phyloP scores from a whole-genome alignment of 2,329 filamentous ascomycete species.

The Epichloe sibirici region DNA sequence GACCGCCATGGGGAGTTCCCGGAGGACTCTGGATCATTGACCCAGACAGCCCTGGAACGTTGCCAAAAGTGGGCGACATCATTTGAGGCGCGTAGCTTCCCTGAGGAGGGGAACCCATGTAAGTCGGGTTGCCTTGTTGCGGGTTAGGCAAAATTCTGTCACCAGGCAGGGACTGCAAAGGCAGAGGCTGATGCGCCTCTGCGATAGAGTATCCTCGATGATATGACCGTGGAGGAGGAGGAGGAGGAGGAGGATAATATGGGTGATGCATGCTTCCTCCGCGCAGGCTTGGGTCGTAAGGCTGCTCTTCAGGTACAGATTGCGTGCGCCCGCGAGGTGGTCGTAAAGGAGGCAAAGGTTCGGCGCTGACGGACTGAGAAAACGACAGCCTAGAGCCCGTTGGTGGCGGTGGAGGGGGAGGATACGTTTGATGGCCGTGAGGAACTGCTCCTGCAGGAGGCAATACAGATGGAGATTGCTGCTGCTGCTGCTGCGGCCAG shows the following conservation, averaged over 20 bases:
- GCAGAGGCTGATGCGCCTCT: conserved; percentile 17
- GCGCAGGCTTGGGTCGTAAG: conserved; percentile 22
- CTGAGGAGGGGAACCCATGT: conserved; percentile 23
- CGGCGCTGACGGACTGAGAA: conserved; percentile 21
- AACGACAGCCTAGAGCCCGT: conserved; percentile 22
- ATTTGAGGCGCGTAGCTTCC: conserved; percentile 19
- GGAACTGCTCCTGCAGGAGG: conserved; percentile 4
- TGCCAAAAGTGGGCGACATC: conserved; percentile 26
- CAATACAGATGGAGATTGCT: background rate
- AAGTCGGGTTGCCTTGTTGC: conserved; percentile 17
- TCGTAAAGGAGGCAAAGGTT: conserved; percentile 26
- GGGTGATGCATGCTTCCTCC: conserved; percentile 14
- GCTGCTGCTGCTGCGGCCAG: conserved; percentile 20
- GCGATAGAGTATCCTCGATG: conserved; percentile 17
- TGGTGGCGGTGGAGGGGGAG: conserved; percentile 14
- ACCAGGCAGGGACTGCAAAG: conserved; percentile 17
- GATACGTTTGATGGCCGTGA: conserved; percentile 12
- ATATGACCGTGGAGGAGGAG: conserved; percentile 18
- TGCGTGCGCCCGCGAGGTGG: conserved; percentile 24
- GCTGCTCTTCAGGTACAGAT: conserved; percentile 21
- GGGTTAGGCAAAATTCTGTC: conserved; percentile 24
- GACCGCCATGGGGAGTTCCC: conserved; percentile 18
- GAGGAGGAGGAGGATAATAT: conserved; percentile 19
- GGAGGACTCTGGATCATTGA: conserved; percentile 24
- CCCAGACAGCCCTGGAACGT: conserved; percentile 16